Percentiles rank a stretch among this genome's conserved stretches.
phyloP scores from a whole-genome alignment of 495 filamentous ascomycete genomes.

The Neurospora cerealis region DNA sequence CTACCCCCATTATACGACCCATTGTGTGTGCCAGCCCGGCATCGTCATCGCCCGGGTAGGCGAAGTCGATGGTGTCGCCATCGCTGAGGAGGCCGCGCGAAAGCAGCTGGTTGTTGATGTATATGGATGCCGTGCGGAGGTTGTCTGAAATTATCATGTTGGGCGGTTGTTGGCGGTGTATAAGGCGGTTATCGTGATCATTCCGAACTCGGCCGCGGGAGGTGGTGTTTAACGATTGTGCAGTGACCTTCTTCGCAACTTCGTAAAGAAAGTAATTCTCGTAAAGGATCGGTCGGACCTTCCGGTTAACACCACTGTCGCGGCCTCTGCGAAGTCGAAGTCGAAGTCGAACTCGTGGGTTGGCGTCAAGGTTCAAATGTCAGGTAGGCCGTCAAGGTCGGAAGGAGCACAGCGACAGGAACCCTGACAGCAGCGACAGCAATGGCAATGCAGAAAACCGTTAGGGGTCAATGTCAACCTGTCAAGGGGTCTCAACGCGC shows the following conservation, averaged over 20 bases:
- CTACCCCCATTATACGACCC: conserved; percentile 78
- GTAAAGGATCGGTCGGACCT: background rate
- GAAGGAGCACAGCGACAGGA: background rate
- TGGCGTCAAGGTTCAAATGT: background rate
- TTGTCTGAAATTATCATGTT: conserved; percentile 66
- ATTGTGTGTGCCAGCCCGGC: conserved; percentile 59
- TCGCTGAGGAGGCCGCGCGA: conserved; percentile 80
- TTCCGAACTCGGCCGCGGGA: background rate
- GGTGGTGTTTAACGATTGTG: background rate
- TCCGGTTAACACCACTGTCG: background rate
- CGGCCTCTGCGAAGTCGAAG: background rate
- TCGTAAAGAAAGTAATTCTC: background rate
- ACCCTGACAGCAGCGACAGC: background rate
- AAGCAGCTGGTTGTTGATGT: conserved; percentile 92
- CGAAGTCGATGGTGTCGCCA: conserved; percentile 79
- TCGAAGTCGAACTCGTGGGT: background rate
- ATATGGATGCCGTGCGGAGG: conserved; percentile 78
- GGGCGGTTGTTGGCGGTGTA: background rate
- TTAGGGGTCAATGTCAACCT: background rate
- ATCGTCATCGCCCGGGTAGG: conserved; percentile 54
- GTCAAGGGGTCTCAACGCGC: background rate
- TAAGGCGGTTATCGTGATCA: background rate
- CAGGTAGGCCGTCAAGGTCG: background rate
- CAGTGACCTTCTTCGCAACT: background rate
- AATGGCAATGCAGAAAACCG: background rate